Percentiles rank a stretch among this genome's conserved stretches.
phyloP scores from a whole-genome alignment of 352 stramenopile genomes.

The Phytophthora pinifolia region DNA sequence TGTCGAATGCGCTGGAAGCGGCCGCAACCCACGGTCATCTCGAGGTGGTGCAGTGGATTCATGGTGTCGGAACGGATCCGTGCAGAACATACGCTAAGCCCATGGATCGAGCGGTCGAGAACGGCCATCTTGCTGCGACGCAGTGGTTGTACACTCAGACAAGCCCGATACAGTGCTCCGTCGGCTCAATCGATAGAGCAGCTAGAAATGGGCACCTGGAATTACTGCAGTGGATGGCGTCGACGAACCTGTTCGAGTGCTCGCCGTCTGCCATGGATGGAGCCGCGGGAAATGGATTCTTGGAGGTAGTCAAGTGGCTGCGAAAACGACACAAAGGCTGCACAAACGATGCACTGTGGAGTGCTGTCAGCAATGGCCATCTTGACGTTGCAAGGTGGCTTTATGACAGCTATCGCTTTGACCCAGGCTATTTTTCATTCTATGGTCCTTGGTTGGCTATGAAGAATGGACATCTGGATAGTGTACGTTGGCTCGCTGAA shows the following conservation, averaged over 20 bases:
- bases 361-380: not conserved
- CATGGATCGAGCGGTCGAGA: not conserved
- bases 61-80: not conserved
- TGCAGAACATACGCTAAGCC: not conserved
- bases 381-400: constrained; percentile 1
- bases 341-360: not conserved
- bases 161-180: not conserved
- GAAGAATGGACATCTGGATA: not conserved
- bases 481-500: not conserved
- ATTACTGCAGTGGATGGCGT: not conserved
- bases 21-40: constrained; percentile 3
- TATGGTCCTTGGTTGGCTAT: not conserved
- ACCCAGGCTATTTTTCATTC: not conserved
- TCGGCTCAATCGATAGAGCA: not conserved
- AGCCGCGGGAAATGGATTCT: constrained; percentile 1
- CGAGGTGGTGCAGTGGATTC: constrained; percentile 7
- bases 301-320: constrained; percentile 18
- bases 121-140: not conserved
- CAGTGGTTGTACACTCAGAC: not conserved
- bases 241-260: not conserved
- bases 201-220: constrained; percentile 1
- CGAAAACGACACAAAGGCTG: not conserved
- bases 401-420: too few relatives aligned
- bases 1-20: not conserved
- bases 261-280: not conserved